phyloP scores from a whole-genome alignment of 805 yeast genomes.

The Spathaspora passalidarum region DNA sequence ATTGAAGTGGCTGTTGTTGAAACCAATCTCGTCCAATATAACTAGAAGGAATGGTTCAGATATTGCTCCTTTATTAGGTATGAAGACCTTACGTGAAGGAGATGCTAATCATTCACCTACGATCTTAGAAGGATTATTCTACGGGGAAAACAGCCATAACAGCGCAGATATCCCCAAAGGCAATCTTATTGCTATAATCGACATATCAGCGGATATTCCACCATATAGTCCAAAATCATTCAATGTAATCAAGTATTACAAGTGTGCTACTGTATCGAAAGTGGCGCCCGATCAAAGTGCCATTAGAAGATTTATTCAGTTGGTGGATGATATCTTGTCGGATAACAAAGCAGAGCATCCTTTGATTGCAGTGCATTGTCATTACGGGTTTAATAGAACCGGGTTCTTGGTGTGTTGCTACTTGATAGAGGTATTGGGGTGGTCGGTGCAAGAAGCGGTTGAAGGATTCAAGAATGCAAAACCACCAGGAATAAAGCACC shows the following conservation, averaged over 20 bases:
- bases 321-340: constrained; percentile 46
- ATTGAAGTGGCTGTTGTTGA: constrained; percentile 61
- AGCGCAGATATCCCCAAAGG: constrained; percentile 20
- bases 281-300: constrained; percentile 66
- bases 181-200: constrained; percentile 55
- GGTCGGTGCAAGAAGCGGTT: constrained; percentile 62
- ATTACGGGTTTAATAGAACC: constrained; percentile 77
- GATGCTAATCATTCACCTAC: constrained; percentile 61
- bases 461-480: constrained; percentile 55
- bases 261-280: constrained; percentile 76
- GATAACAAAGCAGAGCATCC: constrained; percentile 24
- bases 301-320: constrained; percentile 51
- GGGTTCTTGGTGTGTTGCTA: constrained; percentile 73
- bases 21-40: constrained; percentile 47
- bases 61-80: constrained; percentile 55
- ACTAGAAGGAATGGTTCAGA: constrained; percentile 26
- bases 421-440: constrained; percentile 56
- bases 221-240: constrained; percentile 66
- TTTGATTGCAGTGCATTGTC: constrained; percentile 69
- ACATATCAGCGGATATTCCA: constrained; percentile 68
- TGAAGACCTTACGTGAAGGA: constrained; percentile 71
- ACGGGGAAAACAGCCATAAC: constrained; percentile 14
- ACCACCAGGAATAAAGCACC: constrained; percentile 73
- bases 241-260: constrained; percentile 53
- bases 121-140: constrained; percentile 45